These are phyloP conservation scores for Fusarium torreyae DNA, from an alignment of 2,329 filamentous ascomycete genomes.

Conservation along the genomic window DNA sequence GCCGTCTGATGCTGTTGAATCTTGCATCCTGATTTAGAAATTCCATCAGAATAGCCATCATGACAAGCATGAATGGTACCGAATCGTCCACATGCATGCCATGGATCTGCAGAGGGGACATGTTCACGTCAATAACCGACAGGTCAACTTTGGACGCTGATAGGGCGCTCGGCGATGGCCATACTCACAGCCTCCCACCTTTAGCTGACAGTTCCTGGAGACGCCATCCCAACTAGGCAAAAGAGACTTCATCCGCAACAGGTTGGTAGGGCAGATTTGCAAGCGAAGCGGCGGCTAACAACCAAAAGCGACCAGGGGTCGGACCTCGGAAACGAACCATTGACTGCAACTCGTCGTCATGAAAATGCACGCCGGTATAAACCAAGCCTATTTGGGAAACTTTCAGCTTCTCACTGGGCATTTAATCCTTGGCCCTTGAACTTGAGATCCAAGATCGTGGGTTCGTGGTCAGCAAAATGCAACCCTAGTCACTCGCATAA, in stretches of 20 bases:
- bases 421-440: constrained; percentile 16
- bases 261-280: constrained; percentile 33
- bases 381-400: constrained; percentile 39
- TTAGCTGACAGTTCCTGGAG: constrained; percentile 41
- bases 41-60: constrained; percentile 25
- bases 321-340: constrained; percentile 38
- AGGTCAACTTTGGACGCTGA: constrained; percentile 41
- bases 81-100: constrained; percentile 40
- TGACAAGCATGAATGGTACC: constrained; percentile 11
- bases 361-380: constrained; percentile 33
- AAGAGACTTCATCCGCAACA: constrained; percentile 25
- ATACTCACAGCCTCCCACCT: constrained; percentile 46
- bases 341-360: constrained; percentile 47
- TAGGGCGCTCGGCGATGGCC: constrained; percentile 43
- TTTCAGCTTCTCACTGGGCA: constrained; percentile 24
- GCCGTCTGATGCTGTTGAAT: constrained; percentile 1
- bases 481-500: constrained; percentile 28
- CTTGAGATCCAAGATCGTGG: constrained; percentile 39
- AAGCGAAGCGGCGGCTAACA: constrained; percentile 29
- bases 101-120: constrained; percentile 42
- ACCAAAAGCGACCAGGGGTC: constrained; percentile 39
- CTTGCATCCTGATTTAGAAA: constrained; percentile 20
- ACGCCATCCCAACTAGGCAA: constrained; percentile 32
- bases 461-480: constrained; percentile 35
- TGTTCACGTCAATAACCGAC: constrained; percentile 42